These are phyloP conservation scores for Aspergillus biplanus DNA, from an alignment of 495 filamentous ascomycete species.

Conservation along the genomic window DNA sequence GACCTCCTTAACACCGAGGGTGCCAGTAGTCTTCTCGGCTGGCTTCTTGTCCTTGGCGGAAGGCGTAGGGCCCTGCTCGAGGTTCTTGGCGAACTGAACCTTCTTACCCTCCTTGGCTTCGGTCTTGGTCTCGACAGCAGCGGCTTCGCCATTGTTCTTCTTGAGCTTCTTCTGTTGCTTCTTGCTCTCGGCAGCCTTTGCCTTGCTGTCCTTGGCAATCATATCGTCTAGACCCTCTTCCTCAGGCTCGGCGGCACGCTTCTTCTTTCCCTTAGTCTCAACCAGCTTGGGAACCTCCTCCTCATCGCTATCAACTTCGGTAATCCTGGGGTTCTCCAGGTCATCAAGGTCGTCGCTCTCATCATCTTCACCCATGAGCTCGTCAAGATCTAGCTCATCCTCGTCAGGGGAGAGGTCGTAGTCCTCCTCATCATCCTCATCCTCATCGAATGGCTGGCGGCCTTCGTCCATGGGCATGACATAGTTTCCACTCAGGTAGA, in stretches of 20 bases:
- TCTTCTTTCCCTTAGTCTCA: constrained; percentile 78
- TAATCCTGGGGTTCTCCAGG: constrained; percentile 77
- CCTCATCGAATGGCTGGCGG: constrained; percentile 56
- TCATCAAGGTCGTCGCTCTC: constrained; percentile 85
- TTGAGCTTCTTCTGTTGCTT: constrained; percentile 99
- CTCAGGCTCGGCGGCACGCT: constrained; percentile 72
- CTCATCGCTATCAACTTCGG: constrained; percentile 76
- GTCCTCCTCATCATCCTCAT: constrained; percentile 70
- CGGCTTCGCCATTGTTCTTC: constrained; percentile 91
- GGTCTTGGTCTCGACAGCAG: constrained; percentile 49
- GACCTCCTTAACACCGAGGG: constrained; percentile 72
- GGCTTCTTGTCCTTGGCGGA: constrained; percentile 51
- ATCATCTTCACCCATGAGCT: constrained; percentile 64
- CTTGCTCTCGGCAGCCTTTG: constrained; percentile 74
- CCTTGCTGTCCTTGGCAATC: constrained; percentile 42
- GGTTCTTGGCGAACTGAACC: constrained; percentile 97
- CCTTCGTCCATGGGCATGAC: constrained; percentile 63
- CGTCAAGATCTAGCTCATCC: constrained; percentile 60
- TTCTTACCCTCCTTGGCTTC: constrained; percentile 76
- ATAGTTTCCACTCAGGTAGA: constrained; percentile 96
- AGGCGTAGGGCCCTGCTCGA: constrained; percentile 91
- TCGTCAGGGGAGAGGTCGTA: constrained; percentile 83
- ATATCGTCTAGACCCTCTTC: constrained; percentile 62
- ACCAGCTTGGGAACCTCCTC: constrained; percentile 84
- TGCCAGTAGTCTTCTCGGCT: constrained; percentile 57